These are phyloP conservation scores for Suillus subalutaceus DNA, from an alignment of 768 basidiomycete species.

Conservation along the genomic window DNA sequence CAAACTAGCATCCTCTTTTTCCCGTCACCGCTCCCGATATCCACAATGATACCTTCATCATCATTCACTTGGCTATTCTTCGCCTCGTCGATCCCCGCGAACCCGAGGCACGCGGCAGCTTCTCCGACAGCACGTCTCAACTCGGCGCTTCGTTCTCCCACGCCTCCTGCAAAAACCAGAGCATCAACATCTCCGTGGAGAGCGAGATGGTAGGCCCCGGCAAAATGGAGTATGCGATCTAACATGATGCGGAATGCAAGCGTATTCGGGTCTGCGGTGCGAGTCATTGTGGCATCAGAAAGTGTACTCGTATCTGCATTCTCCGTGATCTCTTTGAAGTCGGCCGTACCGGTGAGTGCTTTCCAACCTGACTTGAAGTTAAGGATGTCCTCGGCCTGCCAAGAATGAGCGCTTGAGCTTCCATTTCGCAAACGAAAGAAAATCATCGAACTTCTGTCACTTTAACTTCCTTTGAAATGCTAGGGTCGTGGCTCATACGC, in stretches of 20 bases:
- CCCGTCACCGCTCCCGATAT: conserved; percentile 40
- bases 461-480: conserved; percentile 46
- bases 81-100: conserved; percentile 46
- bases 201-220: conserved; percentile 78
- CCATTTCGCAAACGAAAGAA: background rate
- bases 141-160: conserved; percentile 74
- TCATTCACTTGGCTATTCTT: conserved; percentile 47
- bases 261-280: conserved; percentile 39
- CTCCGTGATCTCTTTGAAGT: conserved; percentile 72
- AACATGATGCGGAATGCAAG: conserved; percentile 81
- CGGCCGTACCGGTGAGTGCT: conserved; percentile 76
- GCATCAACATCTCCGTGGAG: conserved; percentile 72
- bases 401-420: conserved; percentile 7
- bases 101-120: conserved; percentile 64
- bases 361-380: conserved; percentile 81
- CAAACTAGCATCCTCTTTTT: conserved; percentile 56
- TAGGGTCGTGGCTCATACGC: conserved; percentile 57
- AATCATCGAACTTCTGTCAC: conserved; percentile 49
- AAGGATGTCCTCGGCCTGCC: conserved; percentile 69
- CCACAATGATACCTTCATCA: conserved; percentile 45
- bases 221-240: conserved; percentile 72
- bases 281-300: conserved; percentile 19
- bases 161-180: conserved; percentile 85
- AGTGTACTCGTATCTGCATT: conserved; percentile 36
- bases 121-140: conserved; percentile 62